Evolutionary conservation across 2,329 filamentous ascomycete species (phyloP).

Genomic region (Talaromyces sp.): DNA sequence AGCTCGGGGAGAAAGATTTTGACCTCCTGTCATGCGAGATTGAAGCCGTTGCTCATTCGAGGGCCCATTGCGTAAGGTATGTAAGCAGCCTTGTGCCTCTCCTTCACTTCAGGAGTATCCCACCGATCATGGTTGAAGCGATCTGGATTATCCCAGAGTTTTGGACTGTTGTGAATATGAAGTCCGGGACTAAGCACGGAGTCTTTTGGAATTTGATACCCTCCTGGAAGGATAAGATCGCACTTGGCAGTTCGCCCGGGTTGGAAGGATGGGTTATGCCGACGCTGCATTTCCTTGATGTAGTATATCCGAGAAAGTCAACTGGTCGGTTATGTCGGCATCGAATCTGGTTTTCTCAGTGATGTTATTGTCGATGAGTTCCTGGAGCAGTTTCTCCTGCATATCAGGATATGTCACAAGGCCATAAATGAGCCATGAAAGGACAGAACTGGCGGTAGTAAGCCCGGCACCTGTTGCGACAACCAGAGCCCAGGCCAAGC

Average conservation of each 20-base stretch:
- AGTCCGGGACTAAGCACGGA: constrained; percentile 58
- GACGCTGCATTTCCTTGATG: constrained; percentile 64
- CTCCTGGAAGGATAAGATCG: constrained; percentile 63
- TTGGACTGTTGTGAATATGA: constrained; percentile 56
- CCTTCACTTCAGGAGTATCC: constrained; percentile 56
- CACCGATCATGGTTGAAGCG: constrained; percentile 64
- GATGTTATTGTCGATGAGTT: constrained; percentile 57
- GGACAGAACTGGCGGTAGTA: constrained; percentile 61
- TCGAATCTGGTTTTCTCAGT: constrained; percentile 50
- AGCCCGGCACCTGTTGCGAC: constrained; percentile 64
- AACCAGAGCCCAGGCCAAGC: constrained; percentile 45
- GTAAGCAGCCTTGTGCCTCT: constrained; percentile 56
- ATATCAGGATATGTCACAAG: constrained; percentile 57
- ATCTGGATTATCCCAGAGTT: constrained; percentile 61
- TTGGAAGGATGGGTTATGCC: constrained; percentile 65
- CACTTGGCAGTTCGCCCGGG: constrained; percentile 60
- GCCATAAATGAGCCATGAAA: constrained; percentile 62
- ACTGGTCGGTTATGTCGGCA: constrained; percentile 51
- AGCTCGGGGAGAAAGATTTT: constrained; percentile 61
- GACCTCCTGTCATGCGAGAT: constrained; percentile 64
- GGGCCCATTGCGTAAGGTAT: constrained; percentile 62
- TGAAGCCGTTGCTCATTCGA: constrained; percentile 65
- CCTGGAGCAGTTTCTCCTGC: constrained; percentile 61
- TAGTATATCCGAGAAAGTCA: constrained; percentile 50
- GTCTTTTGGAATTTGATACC: constrained; percentile 59